These are phyloP conservation scores for Fusarium dimerum DNA, from an alignment of 2,329 filamentous ascomycete species.

Conservation along the genomic window DNA sequence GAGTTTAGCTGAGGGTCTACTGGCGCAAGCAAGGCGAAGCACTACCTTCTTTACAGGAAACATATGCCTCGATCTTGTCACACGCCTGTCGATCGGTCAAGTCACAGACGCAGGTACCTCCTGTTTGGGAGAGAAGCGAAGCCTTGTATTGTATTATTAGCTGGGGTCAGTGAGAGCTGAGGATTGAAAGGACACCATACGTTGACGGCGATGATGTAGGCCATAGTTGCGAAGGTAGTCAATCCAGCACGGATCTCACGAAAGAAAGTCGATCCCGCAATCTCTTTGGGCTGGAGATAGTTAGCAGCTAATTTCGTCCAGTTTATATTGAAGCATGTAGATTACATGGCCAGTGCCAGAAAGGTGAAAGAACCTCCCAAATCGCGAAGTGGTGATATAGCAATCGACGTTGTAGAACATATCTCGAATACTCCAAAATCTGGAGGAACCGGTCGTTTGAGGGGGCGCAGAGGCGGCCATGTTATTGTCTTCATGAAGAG, in stretches of 20 bases:
- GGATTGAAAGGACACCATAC: constrained; percentile 37
- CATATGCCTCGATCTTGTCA: constrained; percentile 45
- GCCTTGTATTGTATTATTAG: constrained; percentile 48
- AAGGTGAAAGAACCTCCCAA: constrained; percentile 66
- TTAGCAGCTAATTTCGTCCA: not conserved
- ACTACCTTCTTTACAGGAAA: constrained; percentile 49
- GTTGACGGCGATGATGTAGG: constrained; percentile 79
- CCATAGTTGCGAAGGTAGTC: constrained; percentile 81
- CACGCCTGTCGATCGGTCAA: constrained; percentile 47
- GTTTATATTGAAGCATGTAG: constrained; percentile 8
- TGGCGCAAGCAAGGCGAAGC: not conserved
- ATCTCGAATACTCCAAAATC: constrained; percentile 37
- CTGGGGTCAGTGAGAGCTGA: not conserved
- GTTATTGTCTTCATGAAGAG: constrained; percentile 1
- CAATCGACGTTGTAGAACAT: constrained; percentile 38
- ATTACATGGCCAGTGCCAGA: constrained; percentile 69
- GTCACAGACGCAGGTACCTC: constrained; percentile 74
- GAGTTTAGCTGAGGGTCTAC: not conserved
- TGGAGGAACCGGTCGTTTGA: constrained; percentile 22
- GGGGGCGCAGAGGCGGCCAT: not conserved
- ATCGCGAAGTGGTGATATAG: constrained; percentile 41
- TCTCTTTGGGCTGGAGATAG: constrained; percentile 59
- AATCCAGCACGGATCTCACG: constrained; percentile 78
- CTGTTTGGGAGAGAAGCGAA: constrained; percentile 71
- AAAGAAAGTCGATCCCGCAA: constrained; percentile 70